Base-by-base conservation (phyloP, 2,329 filamentous ascomycete genomes). In the Alternaria solani region DNA sequence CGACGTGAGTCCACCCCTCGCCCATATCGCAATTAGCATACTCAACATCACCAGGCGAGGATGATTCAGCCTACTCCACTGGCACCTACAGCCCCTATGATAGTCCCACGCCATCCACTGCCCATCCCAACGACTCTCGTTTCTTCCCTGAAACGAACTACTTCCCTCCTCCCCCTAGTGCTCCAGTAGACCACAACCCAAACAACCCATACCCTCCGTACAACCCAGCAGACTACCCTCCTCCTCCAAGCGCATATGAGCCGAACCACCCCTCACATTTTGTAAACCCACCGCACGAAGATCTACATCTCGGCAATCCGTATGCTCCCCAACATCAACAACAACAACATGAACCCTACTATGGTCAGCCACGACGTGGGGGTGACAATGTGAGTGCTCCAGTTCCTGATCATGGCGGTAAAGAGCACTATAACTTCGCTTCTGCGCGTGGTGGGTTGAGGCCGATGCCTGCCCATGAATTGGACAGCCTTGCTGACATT, bases 371-470 rank as follows among this genome's bases (percentile, higher is more conserved):
- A 44, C 72, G 73, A 59, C 76, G 70, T 59, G 74, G 73, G 67
- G 76, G 79, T 75, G 80, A 81, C 66, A 81, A 84, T 83, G 82
- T 84, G 82, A 84, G 82, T 84, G 78, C 78, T 76, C 71, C 67
- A 65, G 66, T 62, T 63, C 70, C 67, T 71, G 58, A 59, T 34
- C 42, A 53, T 61, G 59, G 70, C 61, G 69, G 74, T 67, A 74
- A 75, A 65, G 66, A 65, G 60, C 66, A 72, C 64, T 28, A 56
- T 34, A 51, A 57, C 51, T 64, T 63, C 49, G 64, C 66, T 63
- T 65, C 64, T 62, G 62, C 64, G 49, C 67, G 68, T 70, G 76
- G 77, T 78, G 75, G 71, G 76, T 78, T 69, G 44, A 71, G 69
- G 68, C 68, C 69, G 65, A 57, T 63, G 68, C 67, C 68, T 68